phyloP scores from a whole-genome alignment of 2,329 filamentous ascomycete species.

The Exserohilum turcica region DNA sequence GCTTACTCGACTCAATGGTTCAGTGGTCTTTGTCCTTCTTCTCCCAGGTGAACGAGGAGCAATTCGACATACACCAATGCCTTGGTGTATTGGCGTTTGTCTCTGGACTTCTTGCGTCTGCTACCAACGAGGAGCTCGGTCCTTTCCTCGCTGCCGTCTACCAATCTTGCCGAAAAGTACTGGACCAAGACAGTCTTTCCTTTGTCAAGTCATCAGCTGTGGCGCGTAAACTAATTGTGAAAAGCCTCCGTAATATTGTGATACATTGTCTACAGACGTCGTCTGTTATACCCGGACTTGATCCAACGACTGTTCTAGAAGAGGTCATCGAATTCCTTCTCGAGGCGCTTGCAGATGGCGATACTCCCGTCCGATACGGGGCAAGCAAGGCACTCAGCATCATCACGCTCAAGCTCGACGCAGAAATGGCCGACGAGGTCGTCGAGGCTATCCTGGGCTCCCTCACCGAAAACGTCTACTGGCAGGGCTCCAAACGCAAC shows the following conservation, averaged over 20 bases:
- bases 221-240: conserved; percentile 81
- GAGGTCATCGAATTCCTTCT: conserved; percentile 81
- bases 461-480: conserved; percentile 66
- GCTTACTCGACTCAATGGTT: conserved; percentile 70
- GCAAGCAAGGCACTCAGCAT: conserved; percentile 92
- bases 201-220: conserved; percentile 74
- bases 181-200: conserved; percentile 56
- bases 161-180: conserved; percentile 64
- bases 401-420: conserved; percentile 77
- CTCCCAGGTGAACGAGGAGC: conserved; percentile 49
- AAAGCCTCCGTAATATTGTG: conserved; percentile 77
- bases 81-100: conserved; percentile 82
- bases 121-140: conserved; percentile 75
- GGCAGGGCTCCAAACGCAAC: conserved; percentile 61
- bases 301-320: conserved; percentile 62
- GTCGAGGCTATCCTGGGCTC: conserved; percentile 81
- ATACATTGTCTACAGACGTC: conserved; percentile 63
- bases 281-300: conserved; percentile 37
- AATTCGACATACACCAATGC: conserved; percentile 69
- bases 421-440: conserved; percentile 82
- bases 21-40: conserved; percentile 72
- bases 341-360: conserved; percentile 78
- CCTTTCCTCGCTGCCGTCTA: conserved; percentile 70
- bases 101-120: conserved; percentile 72
- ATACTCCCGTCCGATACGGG: conserved; percentile 87